A percentile compares a stretch with the other conserved stretches of the same genome.
These are phyloP conservation scores for Rhizopogon vulgaris DNA, from an alignment of 768 basidiomycete species.

Conservation along the genomic window DNA sequence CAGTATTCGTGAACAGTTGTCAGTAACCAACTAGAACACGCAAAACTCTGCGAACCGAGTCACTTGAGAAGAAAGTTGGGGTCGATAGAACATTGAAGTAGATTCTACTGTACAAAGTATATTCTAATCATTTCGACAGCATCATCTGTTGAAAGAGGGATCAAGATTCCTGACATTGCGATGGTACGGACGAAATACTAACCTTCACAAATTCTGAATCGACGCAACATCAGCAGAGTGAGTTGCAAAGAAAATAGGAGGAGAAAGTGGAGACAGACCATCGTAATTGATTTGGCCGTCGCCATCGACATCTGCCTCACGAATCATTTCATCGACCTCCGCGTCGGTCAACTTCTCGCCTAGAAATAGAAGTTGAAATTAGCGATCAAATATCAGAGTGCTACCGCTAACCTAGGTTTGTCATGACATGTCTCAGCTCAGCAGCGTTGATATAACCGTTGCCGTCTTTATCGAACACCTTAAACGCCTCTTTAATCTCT, in stretches of 20 bases:
- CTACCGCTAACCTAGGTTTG: slow-evolving; percentile 60
- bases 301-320: slow-evolving; percentile 91
- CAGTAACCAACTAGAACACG: too few relatives aligned
- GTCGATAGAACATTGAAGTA: neutral
- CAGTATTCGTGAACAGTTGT: too few relatives aligned
- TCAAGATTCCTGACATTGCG: slow-evolving; percentile 4
- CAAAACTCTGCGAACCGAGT: too few relatives aligned
- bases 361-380: slow-evolving; percentile 16
- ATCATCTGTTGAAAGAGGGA: slow-evolving; percentile 49
- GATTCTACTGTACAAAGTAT: slow-evolving; percentile 6
- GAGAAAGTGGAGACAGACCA: slow-evolving; percentile 35
- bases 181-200: slow-evolving; percentile 8
- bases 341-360: slow-evolving; percentile 83
- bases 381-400: neutral
- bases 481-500: slow-evolving; percentile 95
- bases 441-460: slow-evolving; percentile 85
- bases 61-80: neutral
- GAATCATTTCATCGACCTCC: slow-evolving; percentile 96
- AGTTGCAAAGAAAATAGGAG: slow-evolving; percentile 1
- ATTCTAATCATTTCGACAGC: slow-evolving; percentile 51
- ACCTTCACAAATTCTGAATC: slow-evolving; percentile 72
- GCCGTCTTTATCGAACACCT: slow-evolving; percentile 94
- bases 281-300: slow-evolving; percentile 92
- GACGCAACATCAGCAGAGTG: neutral
- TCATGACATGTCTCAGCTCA: slow-evolving; percentile 91